Base-by-base conservation (phyloP, 2,329 filamentous ascomycete genomes). In the Hypoxylon sp. region DNA sequence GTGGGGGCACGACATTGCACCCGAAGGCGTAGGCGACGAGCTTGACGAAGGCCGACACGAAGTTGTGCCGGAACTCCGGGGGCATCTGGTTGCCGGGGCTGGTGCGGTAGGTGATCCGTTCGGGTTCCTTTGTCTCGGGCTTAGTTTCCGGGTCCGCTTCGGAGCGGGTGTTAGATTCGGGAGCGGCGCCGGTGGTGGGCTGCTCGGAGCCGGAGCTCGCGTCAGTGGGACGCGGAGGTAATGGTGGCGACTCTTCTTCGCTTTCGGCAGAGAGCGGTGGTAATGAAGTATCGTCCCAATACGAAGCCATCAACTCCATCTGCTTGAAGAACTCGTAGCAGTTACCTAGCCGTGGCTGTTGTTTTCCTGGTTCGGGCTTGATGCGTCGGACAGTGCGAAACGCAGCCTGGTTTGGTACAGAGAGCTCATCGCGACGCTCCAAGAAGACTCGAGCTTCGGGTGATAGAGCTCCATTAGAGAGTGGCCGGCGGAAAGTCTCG, bases 321-420 rank as follows among this genome's bases (percentile, higher is more conserved):
- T 87, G 85, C 55, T 86, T 86, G 77, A 85, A 90, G 76, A 90
- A 90, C 75, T 90, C 88, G 70, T 89, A 90, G 4, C 86, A 84
- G 69, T 89, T 89, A 12, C 88, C 88, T 6, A 90, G 77, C 5
- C 87, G 84, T 29, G 84, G 82, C 34, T 84, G 80, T 47, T 81
- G 78, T 71, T 84, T 83, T 41, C 87, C 88, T 41, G 82, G 82
- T 32, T 82, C 81, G 0, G 85, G 79, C 5, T 83, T 81, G n/a
- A 89, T 79, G 46, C 88, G 84, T 23, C 87, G 84, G 58, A 90
- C 83, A 1, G 86, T 87, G 25, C 87, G 84, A 73, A 88, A 90
- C 6, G 88, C 88, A 41, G 84, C 80, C 43, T 85, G 82, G 66
- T 90, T 90, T 23, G 78, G 70, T 56, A 83, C 82, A 14, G 82